A percentile compares a stretch with the other conserved stretches of the same genome.
Conservation (phyloP, 306 rosid species). For the Castanopsis chinensis region DNA sequence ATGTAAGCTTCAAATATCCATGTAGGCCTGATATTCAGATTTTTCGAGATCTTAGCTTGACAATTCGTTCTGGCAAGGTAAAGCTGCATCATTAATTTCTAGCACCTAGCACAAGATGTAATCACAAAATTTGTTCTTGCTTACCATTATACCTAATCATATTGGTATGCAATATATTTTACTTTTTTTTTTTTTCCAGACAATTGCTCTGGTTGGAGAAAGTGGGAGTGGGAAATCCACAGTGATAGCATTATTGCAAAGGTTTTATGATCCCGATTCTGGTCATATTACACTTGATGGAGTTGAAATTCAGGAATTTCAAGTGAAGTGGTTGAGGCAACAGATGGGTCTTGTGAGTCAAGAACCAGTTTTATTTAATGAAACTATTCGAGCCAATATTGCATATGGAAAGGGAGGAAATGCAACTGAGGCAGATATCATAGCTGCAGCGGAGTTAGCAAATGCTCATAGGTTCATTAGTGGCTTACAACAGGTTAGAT, state of each 20-base stretch:
- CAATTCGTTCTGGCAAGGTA: constrained; percentile 49
- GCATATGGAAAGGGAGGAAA: constrained; percentile 66
- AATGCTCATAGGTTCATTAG: constrained; percentile 66
- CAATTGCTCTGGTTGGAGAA: constrained; percentile 70
- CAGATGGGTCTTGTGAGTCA: constrained; percentile 76
- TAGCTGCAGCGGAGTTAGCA: constrained; percentile 58
- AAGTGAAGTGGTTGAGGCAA: constrained; percentile 61
- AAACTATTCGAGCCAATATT: constrained; percentile 54
- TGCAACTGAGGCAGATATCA: constrained; percentile 58
- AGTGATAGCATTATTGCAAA: constrained; percentile 48
- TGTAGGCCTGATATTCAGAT: constrained; percentile 38
- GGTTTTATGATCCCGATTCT: constrained; percentile 67
- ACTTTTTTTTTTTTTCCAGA: constrained; percentile 24
- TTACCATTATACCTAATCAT: background rate
- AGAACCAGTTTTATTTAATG: constrained; percentile 60
- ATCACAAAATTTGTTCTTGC: background rate
- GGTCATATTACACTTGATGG: constrained; percentile 64
- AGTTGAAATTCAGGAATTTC: constrained; percentile 40
- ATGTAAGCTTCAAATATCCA: constrained; percentile 45
- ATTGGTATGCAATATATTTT: background rate
- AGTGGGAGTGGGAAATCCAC: constrained; percentile 80
- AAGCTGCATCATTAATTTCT: background rate
- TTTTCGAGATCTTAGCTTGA: constrained; percentile 38
- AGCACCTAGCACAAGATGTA: background rate
- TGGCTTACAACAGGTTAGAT: constrained; percentile 53